A percentile compares a stretch with the other conserved stretches of the same genome.
These are phyloP conservation scores for Podaxis sp. DNA, from an alignment of 768 basidiomycete species.

Conservation along the genomic window DNA sequence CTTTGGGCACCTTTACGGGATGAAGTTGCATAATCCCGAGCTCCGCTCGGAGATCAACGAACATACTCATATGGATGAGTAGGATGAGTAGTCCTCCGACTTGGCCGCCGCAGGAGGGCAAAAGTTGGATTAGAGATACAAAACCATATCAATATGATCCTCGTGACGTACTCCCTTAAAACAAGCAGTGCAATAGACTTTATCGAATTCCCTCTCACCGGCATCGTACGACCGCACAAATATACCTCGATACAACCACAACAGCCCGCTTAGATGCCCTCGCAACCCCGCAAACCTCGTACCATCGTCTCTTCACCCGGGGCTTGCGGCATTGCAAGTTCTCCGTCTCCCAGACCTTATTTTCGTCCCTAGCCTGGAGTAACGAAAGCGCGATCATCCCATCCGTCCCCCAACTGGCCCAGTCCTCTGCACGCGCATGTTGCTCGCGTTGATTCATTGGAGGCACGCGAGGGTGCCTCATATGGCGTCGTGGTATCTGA, in stretches of 20 bases:
- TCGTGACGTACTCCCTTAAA: neutral
- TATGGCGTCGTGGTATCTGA: neutral
- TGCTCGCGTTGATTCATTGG: neutral
- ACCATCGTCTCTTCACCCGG: neutral
- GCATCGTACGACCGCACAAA: neutral
- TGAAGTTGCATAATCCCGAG: too few species aligned
- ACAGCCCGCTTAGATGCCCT: neutral
- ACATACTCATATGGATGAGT: neutral
- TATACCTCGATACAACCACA: neutral
- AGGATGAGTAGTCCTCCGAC: neutral
- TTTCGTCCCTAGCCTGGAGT: neutral
- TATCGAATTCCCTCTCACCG: neutral
- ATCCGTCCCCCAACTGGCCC: neutral
- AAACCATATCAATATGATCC: neutral
- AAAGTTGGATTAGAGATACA: too few species aligned
- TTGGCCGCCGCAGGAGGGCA: too few species aligned
- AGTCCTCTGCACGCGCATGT: neutral
- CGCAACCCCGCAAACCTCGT: neutral
- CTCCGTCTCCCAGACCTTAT: neutral
- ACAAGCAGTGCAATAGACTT: neutral
- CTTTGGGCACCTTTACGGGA: too few species aligned
- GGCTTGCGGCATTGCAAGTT: neutral
- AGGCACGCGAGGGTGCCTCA: neutral
- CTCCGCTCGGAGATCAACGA: neutral
- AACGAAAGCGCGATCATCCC: constrained; percentile 3